phyloP scores from a whole-genome alignment of 202 grass and related monocot species.

The Schoenoplectus tabernaemontani region DNA sequence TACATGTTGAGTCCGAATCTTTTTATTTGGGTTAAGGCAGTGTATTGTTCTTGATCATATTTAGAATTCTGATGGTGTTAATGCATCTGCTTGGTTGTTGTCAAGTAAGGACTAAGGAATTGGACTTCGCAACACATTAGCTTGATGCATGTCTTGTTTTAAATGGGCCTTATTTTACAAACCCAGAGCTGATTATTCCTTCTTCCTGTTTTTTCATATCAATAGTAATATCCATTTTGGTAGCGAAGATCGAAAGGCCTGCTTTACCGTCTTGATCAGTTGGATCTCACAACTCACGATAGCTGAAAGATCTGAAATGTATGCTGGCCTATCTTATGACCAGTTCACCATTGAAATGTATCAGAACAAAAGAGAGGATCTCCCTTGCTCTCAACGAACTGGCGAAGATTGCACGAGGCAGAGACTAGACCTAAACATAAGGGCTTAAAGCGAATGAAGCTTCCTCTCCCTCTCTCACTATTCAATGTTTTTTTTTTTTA shows the following conservation, averaged over 20 bases:
- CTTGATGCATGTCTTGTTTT: neutral
- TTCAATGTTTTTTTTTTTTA: too few relatives aligned
- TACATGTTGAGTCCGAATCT: neutral
- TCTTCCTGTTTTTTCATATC: neutral
- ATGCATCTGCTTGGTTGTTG: neutral
- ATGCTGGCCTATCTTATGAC: too few relatives aligned
- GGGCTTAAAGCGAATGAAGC: neutral
- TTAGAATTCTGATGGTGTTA: neutral
- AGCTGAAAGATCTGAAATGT: too few relatives aligned
- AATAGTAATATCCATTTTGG: too few relatives aligned
- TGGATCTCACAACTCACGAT: neutral
- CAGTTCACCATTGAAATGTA: too few relatives aligned
- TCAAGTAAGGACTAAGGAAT: neutral
- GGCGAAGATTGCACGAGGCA: neutral
- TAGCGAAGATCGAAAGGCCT: neutral
- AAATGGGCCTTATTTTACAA: neutral
- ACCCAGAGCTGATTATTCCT: neutral
- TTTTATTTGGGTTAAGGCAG: neutral
- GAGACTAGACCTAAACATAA: neutral
- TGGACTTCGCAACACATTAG: neutral
- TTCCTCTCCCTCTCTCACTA: too few relatives aligned
- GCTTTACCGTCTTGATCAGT: neutral
- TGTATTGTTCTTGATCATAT: neutral
- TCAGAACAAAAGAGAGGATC: neutral
- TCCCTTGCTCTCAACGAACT: neutral